Conservation (phyloP, 306 rosid species). For the Luffa acutangula region DNA sequence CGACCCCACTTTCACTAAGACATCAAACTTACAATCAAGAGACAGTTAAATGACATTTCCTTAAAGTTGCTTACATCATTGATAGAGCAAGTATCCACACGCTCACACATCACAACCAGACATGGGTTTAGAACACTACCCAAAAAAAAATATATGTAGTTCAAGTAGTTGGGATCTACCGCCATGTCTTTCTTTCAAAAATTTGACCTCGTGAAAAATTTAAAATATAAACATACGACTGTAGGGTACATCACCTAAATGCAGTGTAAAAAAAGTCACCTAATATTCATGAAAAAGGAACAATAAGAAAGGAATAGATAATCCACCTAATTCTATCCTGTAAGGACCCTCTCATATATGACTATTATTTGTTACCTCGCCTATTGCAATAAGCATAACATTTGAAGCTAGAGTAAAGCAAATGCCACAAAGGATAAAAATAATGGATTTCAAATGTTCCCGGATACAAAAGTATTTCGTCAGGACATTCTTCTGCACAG, state of each 20-base stretch:
- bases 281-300: background rate
- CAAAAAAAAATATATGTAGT: background rate
- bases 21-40: background rate
- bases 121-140: background rate
- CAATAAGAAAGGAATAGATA: background rate
- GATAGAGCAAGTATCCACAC: background rate
- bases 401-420: background rate
- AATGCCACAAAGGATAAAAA: background rate
- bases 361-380: background rate
- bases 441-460: background rate
- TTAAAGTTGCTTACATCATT: background rate
- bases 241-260: background rate
- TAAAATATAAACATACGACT: background rate
- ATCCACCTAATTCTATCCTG: background rate
- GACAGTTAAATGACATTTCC: background rate
- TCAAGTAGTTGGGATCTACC: background rate
- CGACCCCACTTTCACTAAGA: background rate
- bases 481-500: slow-evolving; percentile 81
- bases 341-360: background rate
- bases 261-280: background rate
- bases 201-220: background rate
- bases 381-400: background rate
- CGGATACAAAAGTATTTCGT: slow-evolving; percentile 94
- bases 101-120: background rate
- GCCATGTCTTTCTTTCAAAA: background rate